Conservation (phyloP, 345 rosid genomes). For the Citrus trifoliata region DNA sequence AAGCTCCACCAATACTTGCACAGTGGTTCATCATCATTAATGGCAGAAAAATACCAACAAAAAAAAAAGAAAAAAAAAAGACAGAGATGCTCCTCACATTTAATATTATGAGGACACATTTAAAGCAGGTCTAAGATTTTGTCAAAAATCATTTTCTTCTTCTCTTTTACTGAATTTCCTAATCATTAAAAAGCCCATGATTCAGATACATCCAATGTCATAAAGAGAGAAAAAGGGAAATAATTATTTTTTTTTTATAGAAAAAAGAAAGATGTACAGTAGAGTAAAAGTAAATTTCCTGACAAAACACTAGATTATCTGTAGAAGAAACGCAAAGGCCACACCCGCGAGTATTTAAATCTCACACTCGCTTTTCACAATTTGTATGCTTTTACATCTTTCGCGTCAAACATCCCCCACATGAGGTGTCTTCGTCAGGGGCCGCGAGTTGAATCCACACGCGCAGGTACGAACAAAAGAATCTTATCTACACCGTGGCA, state of each 20-base stretch:
- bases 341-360: neutral
- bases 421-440: neutral
- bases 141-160: slow-evolving; percentile 19
- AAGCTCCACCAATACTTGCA: neutral
- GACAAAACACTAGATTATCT: neutral
- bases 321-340: neutral
- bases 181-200: slow-evolving; percentile 20
- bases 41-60: no score
- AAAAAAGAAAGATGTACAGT: no score
- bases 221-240: no score
- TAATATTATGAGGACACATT: neutral
- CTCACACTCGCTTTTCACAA: neutral
- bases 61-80: neutral
- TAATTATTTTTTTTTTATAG: no score
- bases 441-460: neutral
- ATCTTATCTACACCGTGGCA: slow-evolving; percentile 5
- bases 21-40: neutral
- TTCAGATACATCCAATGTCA: neutral
- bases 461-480: neutral
- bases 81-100: neutral
- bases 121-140: slow-evolving; percentile 11
- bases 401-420: neutral
- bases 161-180: slow-evolving; percentile 12
- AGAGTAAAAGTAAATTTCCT: slow-evolving; percentile 1
- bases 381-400: neutral